These are phyloP conservation scores for Globisporangium recalcitrans DNA, from an alignment of 352 stramenopile genomes.

Conservation along the genomic window DNA sequence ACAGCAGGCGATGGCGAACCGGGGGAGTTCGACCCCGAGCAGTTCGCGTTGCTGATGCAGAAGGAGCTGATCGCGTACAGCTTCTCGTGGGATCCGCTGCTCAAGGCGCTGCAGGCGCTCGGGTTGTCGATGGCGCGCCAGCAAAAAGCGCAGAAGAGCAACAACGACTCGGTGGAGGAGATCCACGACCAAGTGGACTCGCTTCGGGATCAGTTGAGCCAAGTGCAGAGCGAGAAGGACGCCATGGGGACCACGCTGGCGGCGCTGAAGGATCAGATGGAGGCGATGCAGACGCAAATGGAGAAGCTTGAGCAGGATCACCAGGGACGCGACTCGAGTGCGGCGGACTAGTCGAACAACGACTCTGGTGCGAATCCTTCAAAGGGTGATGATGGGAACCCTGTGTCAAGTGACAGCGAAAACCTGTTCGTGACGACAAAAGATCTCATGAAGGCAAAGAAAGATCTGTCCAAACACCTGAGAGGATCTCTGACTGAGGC, in stretches of 20 bases:
- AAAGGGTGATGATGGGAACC: not conserved
- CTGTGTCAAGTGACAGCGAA: constrained; percentile 7
- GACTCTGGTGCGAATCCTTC: not conserved
- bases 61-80: constrained; percentile 67
- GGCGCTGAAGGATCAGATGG: constrained; percentile 44
- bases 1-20: constrained; percentile 12
- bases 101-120: constrained; percentile 57
- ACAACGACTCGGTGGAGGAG: constrained; percentile 42
- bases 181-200: constrained; percentile 43
- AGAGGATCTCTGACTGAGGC: constrained; percentile 36
- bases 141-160: constrained; percentile 39
- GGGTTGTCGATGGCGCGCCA: constrained; percentile 49
- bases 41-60: constrained; percentile 57
- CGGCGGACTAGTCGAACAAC: not conserved
- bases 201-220: constrained; percentile 36
- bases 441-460: constrained; percentile 41
- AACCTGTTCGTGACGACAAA: constrained; percentile 35
- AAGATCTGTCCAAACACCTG: constrained; percentile 40
- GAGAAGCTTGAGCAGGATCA: constrained; percentile 28
- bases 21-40: constrained; percentile 33
- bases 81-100: constrained; percentile 66
- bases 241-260: constrained; percentile 38
- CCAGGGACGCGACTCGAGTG: constrained; percentile 19
- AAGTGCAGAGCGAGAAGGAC: constrained; percentile 53
- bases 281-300: constrained; percentile 41